Evolutionary conservation across 495 filamentous ascomycete species (phyloP), one percentile per base, ranked within the genome.

Genomic region (Lepraria neglecta): DNA sequence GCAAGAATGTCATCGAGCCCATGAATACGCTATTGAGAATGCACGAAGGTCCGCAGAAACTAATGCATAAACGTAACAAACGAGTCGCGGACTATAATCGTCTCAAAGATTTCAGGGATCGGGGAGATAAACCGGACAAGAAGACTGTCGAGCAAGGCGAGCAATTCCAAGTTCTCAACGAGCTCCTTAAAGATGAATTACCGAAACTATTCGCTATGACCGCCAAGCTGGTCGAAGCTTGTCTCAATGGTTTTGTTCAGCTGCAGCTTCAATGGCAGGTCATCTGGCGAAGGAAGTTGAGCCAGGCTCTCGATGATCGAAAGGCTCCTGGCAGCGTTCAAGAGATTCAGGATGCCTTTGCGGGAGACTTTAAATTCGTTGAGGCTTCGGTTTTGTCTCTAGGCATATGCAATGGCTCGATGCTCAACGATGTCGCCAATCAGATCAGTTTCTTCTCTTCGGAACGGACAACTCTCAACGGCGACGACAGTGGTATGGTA

Each of bases 61-160:
- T 95, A 6, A 96, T 97, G 84, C 86, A 87, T 65, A 96, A 97
- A 73, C 86, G 94, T 12, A 85, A 90, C 58, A 97, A 97, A 74
- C 87, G 90, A 35, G 81, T 95, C 6, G 75, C 89, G 42, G 92
- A 96, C 69, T 97, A 91, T 71, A 88, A 90, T 58, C 88, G 87
- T 62, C 91, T 84, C 68, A 91, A 87, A 68, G 79, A 84, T 24
- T 76, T 86, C 48, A 87, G 86, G 68, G 89, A 89, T 42, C 80
- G 85, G 45, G 88, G 88, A 35, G 89, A 94, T 67, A 89, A 87
- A 56, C 78, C 86, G 10, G 91, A 95, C 68, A 88, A 88, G 69
- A 92, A 91, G 67, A 87, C 89, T 0, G 75, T 79, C 1, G 90
- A 95, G 56, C 83, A 88, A 51, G 89, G 87, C 6, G 89, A 95